Evolutionary conservation across 352 stramenopile genomes (phyloP).

Genomic region (Globisporangium megalacanthum): DNA sequence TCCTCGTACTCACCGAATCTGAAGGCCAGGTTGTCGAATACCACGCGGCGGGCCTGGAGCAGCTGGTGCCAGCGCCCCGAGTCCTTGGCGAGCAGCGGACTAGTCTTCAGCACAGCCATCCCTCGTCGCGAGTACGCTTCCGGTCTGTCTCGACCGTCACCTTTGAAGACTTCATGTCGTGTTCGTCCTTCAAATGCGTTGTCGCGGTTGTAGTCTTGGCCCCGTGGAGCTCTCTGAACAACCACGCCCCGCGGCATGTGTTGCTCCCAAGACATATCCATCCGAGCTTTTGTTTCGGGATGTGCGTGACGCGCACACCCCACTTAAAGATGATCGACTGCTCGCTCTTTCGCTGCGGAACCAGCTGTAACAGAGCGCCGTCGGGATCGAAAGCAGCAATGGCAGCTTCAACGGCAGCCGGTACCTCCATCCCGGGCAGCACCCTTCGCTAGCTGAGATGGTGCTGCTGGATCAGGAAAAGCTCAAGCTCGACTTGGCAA

Average conservation of each 20-base stretch:
- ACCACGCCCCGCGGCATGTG: not conserved
- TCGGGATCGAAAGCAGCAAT: not conserved
- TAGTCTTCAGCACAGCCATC: not conserved
- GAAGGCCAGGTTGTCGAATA: not conserved
- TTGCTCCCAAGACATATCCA: not conserved
- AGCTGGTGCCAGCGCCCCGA: not conserved
- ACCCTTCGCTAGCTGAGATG: too few relatives aligned
- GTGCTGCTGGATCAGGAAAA: too few relatives aligned
- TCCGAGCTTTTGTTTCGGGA: not conserved
- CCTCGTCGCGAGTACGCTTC: not conserved
- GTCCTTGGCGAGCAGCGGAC: not conserved
- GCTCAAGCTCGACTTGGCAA: too few relatives aligned
- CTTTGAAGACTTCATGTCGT: not conserved
- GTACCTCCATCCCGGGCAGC: too few relatives aligned
- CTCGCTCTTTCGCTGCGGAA: not conserved
- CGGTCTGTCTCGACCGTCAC: not conserved
- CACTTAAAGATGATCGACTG: too few relatives aligned
- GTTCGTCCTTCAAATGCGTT: not conserved
- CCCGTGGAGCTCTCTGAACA: not conserved
- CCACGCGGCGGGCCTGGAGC: not conserved
- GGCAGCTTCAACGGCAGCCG: not conserved
- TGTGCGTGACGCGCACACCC: too few relatives aligned
- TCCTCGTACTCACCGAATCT: constrained; percentile 1
- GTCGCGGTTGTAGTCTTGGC: not conserved
- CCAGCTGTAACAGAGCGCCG: not conserved